phyloP scores from a whole-genome alignment of 345 rosid species.

The Ceriops decandra region DNA sequence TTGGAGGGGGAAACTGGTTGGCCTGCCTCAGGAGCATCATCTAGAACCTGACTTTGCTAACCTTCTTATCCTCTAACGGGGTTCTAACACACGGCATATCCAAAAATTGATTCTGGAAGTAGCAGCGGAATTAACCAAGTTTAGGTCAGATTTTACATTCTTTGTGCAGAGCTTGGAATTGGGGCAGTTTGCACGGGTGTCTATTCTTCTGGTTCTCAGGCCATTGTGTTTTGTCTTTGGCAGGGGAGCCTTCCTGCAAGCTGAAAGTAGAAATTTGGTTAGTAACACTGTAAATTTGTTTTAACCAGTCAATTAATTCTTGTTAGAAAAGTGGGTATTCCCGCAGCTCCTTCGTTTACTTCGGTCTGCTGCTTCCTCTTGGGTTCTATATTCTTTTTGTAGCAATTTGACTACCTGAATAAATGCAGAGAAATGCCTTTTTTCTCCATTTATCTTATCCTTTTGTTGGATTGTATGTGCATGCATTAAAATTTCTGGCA shows the following conservation, averaged over 20 bases:
- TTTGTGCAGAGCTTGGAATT: constrained; percentile 50
- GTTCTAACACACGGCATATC: constrained; percentile 41
- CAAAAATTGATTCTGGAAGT: constrained; percentile 41
- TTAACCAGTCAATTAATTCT: constrained; percentile 17
- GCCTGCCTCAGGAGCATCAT: constrained; percentile 29
- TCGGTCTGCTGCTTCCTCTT: constrained; percentile 39
- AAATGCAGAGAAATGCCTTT: constrained; percentile 26
- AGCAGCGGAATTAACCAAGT: constrained; percentile 41
- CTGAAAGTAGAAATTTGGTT: constrained; percentile 37
- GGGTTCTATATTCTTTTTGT: constrained; percentile 45
- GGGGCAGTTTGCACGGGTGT: constrained; percentile 34
- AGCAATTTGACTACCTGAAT: constrained; percentile 29
- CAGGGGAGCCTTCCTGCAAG: constrained; percentile 44
- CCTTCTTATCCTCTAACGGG: constrained; percentile 42
- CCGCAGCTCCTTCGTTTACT: constrained; percentile 20
- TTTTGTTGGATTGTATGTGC: too few species aligned
- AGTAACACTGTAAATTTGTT: constrained; percentile 36
- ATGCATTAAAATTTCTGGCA: too few species aligned
- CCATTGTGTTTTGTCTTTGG: constrained; percentile 46
- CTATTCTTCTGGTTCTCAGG: constrained; percentile 53
- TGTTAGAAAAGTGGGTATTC: constrained; percentile 31
- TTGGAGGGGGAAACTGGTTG: constrained; percentile 21
- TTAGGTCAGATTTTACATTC: constrained; percentile 46
- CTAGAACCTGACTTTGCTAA: constrained; percentile 46
- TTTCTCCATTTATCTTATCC: neutral